A percentile compares a stretch with the other conserved stretches of the same genome.
These are phyloP conservation scores for Kondoa malvinella DNA, from an alignment of 768 basidiomycete species.

Conservation along the genomic window DNA sequence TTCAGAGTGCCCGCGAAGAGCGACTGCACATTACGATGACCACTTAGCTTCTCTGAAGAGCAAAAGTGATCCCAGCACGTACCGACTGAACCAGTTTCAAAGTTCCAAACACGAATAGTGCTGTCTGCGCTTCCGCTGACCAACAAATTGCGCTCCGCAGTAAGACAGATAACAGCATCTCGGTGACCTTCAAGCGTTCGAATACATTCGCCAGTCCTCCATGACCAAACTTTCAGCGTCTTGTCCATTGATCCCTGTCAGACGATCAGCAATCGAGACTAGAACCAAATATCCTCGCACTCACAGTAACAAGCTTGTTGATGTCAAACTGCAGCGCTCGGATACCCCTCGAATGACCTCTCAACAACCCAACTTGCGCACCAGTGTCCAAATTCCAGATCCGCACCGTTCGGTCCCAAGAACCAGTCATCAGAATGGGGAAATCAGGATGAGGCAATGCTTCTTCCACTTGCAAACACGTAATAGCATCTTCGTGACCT, in stretches of 20 bases:
- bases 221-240: constrained; percentile 90
- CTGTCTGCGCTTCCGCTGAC: constrained; percentile 84
- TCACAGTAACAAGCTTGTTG: constrained; percentile 68
- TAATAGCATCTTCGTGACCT: constrained; percentile 88
- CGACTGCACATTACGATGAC: constrained; percentile 37
- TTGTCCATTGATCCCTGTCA: constrained; percentile 68
- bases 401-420: constrained; percentile 82
- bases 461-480: constrained; percentile 92
- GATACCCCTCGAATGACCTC: constrained; percentile 81
- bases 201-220: constrained; percentile 74
- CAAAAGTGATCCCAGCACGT: not conserved
- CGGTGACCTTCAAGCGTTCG: constrained; percentile 77
- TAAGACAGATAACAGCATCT: constrained; percentile 74
- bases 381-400: constrained; percentile 97
- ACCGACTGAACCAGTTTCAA: not conserved
- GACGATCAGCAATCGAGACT: not conserved
- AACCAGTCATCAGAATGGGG: constrained; percentile 91
- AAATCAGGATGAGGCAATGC: constrained; percentile 63
- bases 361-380: constrained; percentile 58
- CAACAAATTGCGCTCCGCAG: constrained; percentile 78
- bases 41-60: constrained; percentile 38
- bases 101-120: constrained; percentile 67
- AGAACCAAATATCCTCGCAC: not conserved
- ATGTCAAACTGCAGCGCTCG: constrained; percentile 89
- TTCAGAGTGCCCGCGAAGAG: constrained; percentile 75